Evolutionary conservation across 2,329 filamentous ascomycete genomes (phyloP).

Genomic region (Lecanosticta acicola): DNA sequence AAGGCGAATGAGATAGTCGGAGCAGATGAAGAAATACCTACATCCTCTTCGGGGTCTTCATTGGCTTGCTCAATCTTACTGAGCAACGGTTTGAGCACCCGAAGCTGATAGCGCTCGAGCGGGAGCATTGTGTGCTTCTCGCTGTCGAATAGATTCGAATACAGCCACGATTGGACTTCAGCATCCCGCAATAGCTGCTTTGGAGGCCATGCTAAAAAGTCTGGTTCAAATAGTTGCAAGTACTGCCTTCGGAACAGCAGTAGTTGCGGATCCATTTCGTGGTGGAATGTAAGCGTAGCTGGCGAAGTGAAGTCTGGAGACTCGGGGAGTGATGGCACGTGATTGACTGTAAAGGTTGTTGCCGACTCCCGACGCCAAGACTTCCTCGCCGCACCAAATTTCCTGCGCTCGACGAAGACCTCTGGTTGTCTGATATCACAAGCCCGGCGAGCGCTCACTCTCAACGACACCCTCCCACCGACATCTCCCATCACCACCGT

Average conservation of each 20-base stretch:
- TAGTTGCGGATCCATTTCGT: constrained; percentile 31
- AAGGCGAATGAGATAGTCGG: constrained; percentile 21
- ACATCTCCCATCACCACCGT: constrained; percentile 10
- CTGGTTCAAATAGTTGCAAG: constrained; percentile 64
- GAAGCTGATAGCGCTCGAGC: constrained; percentile 63
- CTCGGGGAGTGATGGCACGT: too few relatives aligned
- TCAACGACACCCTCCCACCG: constrained; percentile 2
- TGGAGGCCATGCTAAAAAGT: constrained; percentile 59
- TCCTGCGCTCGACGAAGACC: constrained; percentile 3
- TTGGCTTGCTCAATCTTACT: constrained; percentile 67
- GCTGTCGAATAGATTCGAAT: constrained; percentile 60
- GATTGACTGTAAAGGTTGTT: not conserved
- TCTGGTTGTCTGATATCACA: too few relatives aligned
- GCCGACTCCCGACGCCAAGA: not conserved
- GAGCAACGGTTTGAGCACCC: constrained; percentile 68
- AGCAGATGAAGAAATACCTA: constrained; percentile 52
- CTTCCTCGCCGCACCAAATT: constrained; percentile 3
- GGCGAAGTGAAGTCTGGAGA: not conserved
- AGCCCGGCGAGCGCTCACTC: constrained; percentile 19
- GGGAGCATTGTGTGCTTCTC: constrained; percentile 53
- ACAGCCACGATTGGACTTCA: constrained; percentile 61
- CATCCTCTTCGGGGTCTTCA: constrained; percentile 78
- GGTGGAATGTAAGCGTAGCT: not conserved
- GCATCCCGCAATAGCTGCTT: constrained; percentile 53
- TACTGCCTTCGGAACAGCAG: constrained; percentile 65